Conservation (phyloP, 2,329 filamentous ascomycete genomes). For the Fusarium concolor region DNA sequence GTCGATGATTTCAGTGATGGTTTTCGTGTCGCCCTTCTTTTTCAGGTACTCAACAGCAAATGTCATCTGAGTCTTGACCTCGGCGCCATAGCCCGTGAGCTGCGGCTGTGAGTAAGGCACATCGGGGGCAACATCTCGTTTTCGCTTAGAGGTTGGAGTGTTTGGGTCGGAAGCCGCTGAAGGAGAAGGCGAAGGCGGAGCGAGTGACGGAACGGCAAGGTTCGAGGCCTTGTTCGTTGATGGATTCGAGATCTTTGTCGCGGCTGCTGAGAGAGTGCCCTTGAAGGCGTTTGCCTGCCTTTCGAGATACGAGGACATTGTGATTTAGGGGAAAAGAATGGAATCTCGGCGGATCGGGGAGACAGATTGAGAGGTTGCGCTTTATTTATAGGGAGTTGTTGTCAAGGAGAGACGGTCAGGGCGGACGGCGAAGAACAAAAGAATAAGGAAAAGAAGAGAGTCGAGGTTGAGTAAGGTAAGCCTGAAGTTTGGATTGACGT, state of each 20-base stretch:
- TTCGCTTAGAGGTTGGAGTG: conserved; percentile 73
- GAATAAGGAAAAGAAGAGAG: conserved; percentile 18
- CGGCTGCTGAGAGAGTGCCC: conserved; percentile 71
- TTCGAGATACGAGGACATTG: conserved; percentile 72
- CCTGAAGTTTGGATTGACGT: conserved; percentile 38
- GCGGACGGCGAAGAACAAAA: conserved; percentile 19
- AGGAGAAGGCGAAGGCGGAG: conserved; percentile 72
- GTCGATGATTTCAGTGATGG: conserved; percentile 80
- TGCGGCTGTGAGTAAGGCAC: conserved; percentile 80
- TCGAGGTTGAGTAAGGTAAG: conserved; percentile 11
- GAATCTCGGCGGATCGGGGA: background rate
- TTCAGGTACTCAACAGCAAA: conserved; percentile 88
- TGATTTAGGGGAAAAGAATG: conserved; percentile 40
- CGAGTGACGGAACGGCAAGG: conserved; percentile 52
- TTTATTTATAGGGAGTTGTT: conserved; percentile 2
- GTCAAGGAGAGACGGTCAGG: conserved; percentile 23
- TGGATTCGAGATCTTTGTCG: conserved; percentile 69
- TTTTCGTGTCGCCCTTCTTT: conserved; percentile 75
- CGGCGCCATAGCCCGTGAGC: conserved; percentile 79
- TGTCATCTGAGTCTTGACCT: conserved; percentile 87
- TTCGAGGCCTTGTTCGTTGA: conserved; percentile 51
- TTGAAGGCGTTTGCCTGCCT: conserved; percentile 73
- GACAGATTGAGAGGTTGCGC: conserved; percentile 4
- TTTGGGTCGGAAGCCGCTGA: conserved; percentile 68
- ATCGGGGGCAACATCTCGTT: conserved; percentile 65